Evolutionary conservation across 108 stramenopile species (phyloP).

Genomic region (Epithemia pelagica): DNA sequence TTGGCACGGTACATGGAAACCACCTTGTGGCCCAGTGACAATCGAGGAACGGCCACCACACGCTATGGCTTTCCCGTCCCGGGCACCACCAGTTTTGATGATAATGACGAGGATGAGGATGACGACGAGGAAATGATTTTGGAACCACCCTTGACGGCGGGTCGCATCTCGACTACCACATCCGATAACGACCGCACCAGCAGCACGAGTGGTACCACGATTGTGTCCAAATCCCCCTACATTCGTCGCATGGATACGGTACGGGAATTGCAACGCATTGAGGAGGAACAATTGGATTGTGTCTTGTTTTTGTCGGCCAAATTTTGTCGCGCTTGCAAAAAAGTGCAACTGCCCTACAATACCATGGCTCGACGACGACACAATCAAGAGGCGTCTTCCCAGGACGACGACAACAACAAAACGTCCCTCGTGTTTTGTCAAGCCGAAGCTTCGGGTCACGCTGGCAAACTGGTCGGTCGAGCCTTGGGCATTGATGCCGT

Average conservation of each 20-base stretch:
- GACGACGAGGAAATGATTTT: constrained; percentile 20
- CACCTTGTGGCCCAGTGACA: constrained; percentile 79
- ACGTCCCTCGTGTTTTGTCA: constrained; percentile 60
- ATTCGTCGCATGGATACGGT: constrained; percentile 51
- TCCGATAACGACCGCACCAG: background rate
- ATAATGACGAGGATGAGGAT: constrained; percentile 30
- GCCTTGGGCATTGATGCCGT: constrained; percentile 61
- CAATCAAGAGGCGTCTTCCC: background rate
- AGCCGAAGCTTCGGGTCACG: constrained; percentile 55
- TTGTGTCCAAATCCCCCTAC: too few relatives aligned
- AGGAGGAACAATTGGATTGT: constrained; percentile 34
- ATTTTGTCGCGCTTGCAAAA: constrained; percentile 74
- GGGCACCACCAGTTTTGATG: constrained; percentile 27
- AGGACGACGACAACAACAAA: background rate
- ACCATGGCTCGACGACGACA: constrained; percentile 55
- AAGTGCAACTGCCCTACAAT: constrained; percentile 50
- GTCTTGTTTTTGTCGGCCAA: constrained; percentile 71
- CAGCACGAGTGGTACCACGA: too few relatives aligned
- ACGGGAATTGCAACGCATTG: constrained; percentile 50
- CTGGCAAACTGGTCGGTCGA: constrained; percentile 56
- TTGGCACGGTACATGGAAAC: constrained; percentile 73
- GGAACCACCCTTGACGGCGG: constrained; percentile 21
- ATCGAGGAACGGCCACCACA: constrained; percentile 45
- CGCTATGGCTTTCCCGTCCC: constrained; percentile 63
- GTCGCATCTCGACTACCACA: constrained; percentile 13